Evolutionary conservation across 352 stramenopile genomes (phyloP).

Genomic region (Blastocystis sp.): DNA sequence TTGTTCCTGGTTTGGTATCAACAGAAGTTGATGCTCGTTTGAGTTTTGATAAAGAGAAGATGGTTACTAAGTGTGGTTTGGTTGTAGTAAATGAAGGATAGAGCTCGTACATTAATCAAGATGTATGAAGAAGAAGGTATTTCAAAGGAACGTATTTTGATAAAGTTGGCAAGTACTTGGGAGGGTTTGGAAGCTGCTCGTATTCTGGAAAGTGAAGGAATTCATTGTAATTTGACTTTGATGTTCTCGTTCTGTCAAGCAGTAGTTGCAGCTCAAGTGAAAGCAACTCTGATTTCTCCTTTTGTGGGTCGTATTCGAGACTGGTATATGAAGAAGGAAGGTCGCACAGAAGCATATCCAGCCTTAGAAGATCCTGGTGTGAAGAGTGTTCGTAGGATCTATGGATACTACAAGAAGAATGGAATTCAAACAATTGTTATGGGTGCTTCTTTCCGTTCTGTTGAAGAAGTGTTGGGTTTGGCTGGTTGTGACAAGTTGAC

Average conservation of each 20-base stretch:
- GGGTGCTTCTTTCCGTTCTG: slow-evolving; percentile 86
- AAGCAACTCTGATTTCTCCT: slow-evolving; percentile 87
- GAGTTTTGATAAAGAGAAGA: slow-evolving; percentile 74
- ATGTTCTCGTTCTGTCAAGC: slow-evolving; percentile 94
- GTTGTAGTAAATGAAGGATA: background rate
- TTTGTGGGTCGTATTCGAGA: slow-evolving; percentile 92
- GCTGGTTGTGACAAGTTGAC: slow-evolving; percentile 92
- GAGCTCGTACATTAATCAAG: slow-evolving; percentile 80
- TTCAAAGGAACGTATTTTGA: slow-evolving; percentile 86
- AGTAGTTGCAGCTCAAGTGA: slow-evolving; percentile 83
- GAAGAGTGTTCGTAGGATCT: slow-evolving; percentile 89
- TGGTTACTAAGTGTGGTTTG: slow-evolving; percentile 17
- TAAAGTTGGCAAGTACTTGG: slow-evolving; percentile 88
- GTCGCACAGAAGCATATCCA: slow-evolving; percentile 79
- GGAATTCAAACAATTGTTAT: slow-evolving; percentile 88
- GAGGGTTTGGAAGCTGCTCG: slow-evolving; percentile 90
- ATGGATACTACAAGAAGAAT: slow-evolving; percentile 97
- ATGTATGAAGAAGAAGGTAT: slow-evolving; percentile 92
- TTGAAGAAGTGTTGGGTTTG: slow-evolving; percentile 90
- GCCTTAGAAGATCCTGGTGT: slow-evolving; percentile 90
- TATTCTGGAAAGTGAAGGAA: slow-evolving; percentile 87
- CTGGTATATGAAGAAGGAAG: slow-evolving; percentile 84
- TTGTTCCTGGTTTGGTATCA: slow-evolving; percentile 92
- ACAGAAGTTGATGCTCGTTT: slow-evolving; percentile 93
- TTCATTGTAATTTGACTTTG: slow-evolving; percentile 96